phyloP scores from a whole-genome alignment of 352 stramenopile genomes.

The Pythium dissimile region DNA sequence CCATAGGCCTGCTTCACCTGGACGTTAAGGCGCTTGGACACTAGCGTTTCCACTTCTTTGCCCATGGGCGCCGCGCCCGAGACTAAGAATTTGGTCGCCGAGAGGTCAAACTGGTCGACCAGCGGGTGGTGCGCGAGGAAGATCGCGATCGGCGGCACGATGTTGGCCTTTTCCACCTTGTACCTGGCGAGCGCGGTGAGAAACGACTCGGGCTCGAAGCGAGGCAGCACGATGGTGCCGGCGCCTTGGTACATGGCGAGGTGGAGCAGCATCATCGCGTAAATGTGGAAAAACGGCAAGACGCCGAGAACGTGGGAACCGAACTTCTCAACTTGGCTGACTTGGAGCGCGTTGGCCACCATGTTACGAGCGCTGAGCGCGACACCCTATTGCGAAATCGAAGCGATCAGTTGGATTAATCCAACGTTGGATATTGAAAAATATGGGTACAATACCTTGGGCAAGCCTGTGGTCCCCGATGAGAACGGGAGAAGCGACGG shows the following conservation, averaged over 20 bases:
- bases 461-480: slow-evolving; percentile 90
- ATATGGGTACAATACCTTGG: slow-evolving; percentile 46
- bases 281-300: slow-evolving; percentile 96
- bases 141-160: slow-evolving; percentile 87
- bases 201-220: slow-evolving; percentile 90
- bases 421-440: no score
- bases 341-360: slow-evolving; percentile 86
- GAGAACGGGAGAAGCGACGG: slow-evolving; percentile 88
- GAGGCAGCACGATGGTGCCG: slow-evolving; percentile 82
- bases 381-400: no score
- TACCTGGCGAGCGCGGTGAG: slow-evolving; percentile 69
- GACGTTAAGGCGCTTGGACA: slow-evolving; percentile 45
- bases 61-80: slow-evolving; percentile 74
- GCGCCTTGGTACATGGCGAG: slow-evolving; percentile 75
- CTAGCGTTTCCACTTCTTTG: slow-evolving; percentile 49
- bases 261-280: slow-evolving; percentile 84
- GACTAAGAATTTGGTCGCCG: slow-evolving; percentile 63
- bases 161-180: slow-evolving; percentile 39
- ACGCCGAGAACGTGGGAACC: slow-evolving; percentile 45
- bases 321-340: slow-evolving; percentile 64
- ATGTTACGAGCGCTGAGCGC: slow-evolving; percentile 88
- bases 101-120: slow-evolving; percentile 91
- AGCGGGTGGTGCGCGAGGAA: slow-evolving; percentile 87
- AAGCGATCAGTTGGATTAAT: no score
- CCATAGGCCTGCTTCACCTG: slow-evolving; percentile 39